Conservation (phyloP, 495 filamentous ascomycete genomes). For the Coniosporium apollinis region DNA sequence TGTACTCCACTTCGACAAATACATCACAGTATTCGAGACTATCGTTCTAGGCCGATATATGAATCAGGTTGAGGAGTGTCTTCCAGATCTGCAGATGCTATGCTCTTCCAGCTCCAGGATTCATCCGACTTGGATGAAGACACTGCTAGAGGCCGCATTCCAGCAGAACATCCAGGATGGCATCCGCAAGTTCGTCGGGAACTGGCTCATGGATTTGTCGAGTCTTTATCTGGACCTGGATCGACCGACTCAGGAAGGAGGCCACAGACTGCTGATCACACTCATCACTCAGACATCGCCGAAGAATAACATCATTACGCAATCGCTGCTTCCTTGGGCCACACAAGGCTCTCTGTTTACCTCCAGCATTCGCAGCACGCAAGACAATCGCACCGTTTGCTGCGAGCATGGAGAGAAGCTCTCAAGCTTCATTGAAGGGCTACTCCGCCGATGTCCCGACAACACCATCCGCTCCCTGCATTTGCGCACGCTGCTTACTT, state of each 20-base stretch:
- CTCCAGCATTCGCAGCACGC: slow-evolving; percentile 9
- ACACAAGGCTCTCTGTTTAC: slow-evolving; percentile 22
- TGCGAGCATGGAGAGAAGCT: slow-evolving; percentile 20
- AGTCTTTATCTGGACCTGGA: no score
- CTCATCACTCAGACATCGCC: no score
- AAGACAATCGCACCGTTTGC: background rate
- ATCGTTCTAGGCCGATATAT: slow-evolving; percentile 24
- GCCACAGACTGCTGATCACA: no score
- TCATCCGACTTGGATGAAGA: slow-evolving; percentile 9
- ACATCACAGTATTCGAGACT: slow-evolving; percentile 22
- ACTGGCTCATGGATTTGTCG: slow-evolving; percentile 20
- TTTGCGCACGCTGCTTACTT: no score
- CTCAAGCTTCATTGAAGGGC: slow-evolving; percentile 6
- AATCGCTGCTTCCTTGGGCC: slow-evolving; percentile 22
- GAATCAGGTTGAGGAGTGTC: slow-evolving; percentile 25
- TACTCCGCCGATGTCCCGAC: slow-evolving; percentile 3
- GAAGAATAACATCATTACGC: no score
- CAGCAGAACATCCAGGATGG: slow-evolving; percentile 18
- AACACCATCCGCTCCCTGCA: background rate
- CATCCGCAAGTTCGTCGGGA: slow-evolving; percentile 21
- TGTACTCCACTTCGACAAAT: slow-evolving; percentile 17
- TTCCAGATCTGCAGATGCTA: slow-evolving; percentile 17
- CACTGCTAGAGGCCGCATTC: slow-evolving; percentile 17
- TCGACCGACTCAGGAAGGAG: no score
- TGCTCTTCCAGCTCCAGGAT: slow-evolving; percentile 9